Base-by-base conservation (phyloP, 768 basidiomycete genomes). In the Chiua virens region DNA sequence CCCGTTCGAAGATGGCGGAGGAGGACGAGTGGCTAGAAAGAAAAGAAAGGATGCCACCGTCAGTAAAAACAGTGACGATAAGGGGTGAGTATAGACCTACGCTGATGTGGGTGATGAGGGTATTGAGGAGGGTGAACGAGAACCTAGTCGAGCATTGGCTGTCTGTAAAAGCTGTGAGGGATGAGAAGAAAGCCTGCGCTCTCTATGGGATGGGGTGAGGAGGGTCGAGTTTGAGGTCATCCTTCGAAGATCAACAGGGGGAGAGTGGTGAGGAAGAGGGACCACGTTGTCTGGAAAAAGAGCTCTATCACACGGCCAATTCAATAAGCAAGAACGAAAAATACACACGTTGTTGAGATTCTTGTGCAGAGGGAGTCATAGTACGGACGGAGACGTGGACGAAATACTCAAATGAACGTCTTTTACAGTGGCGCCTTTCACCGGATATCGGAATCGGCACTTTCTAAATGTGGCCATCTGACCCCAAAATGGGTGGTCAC, bases 1-100 rank as follows among this genome's bases (percentile, higher is more conserved):
- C 92, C 32, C 92, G 83, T 70, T 95, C 92, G 53, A 95, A 95
- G 50, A 94, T 95, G 34, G 92, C 91, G 1, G 90, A 92, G 0
- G 89, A 89, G 0, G 89, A 89, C 0, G 89, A 92, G 60, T 89
- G 82, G 1, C 60, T 55, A 46, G 49, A 35, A 42, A 27, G 40
- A 17, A 11, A 13, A 20, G 48, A 30, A 41, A 52, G 23, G 3
- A 47, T 15, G 42, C 21, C 21, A 39, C 27, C 32, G 56, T 57
- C 14, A 63, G 52, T 34, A n/a, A n/a, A 38, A 27, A 42, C 15
- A 49, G 45, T 45, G 20, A 42, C 30, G 38, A 18, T 23, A 37
- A 48, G 45, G 35, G 23, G 28, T 30, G 56, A 62, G 57, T 42
- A 47, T 21, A 2, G 32, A 71, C 85, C 53, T 75, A 87, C 85